A percentile compares a stretch with the other conserved stretches of the same genome.
Evolutionary conservation across 345 rosid genomes (phyloP).

Genomic region (Aquilaria yunnanensis): DNA sequence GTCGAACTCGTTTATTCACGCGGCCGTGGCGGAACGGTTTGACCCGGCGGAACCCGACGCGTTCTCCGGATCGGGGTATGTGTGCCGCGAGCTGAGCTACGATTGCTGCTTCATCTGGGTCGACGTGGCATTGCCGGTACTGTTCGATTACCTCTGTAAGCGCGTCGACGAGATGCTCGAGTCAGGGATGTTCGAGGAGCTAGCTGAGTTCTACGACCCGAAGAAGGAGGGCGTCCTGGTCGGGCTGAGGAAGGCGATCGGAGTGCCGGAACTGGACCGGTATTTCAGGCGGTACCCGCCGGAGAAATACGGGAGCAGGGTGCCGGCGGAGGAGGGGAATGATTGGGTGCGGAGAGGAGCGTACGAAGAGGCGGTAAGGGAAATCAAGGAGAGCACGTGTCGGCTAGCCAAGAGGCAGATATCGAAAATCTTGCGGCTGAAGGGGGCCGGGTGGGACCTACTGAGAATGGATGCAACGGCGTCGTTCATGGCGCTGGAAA

Average conservation of each 20-base stretch:
- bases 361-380: conserved; percentile 63
- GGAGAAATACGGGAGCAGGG: conserved; percentile 10
- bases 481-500: conserved; percentile 30
- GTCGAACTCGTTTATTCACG: conserved; percentile 79
- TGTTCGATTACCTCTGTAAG: conserved; percentile 47
- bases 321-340: conserved; percentile 10
- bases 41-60: conserved; percentile 39
- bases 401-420: conserved; percentile 69
- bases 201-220: conserved; percentile 41
- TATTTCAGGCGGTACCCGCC: conserved; percentile 51
- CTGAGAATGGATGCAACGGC: conserved; percentile 69
- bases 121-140: conserved; percentile 55
- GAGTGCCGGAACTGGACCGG: conserved; percentile 76
- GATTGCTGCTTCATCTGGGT: conserved; percentile 84
- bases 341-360: conserved; percentile 30
- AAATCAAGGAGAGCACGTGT: conserved; percentile 77
- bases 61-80: conserved; percentile 30
- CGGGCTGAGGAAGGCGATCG: conserved; percentile 78
- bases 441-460: conserved; percentile 64
- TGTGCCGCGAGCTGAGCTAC: conserved; percentile 48
- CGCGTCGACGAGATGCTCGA: conserved; percentile 92
- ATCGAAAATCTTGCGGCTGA: conserved; percentile 54
- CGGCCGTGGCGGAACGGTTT: conserved; percentile 51
- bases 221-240: conserved; percentile 13
- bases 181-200: conserved; percentile 84